Percentiles rank a stretch among this genome's conserved stretches.
phyloP scores from a whole-genome alignment of 208 protist genomes.

The Leishmania amazonensis region DNA sequence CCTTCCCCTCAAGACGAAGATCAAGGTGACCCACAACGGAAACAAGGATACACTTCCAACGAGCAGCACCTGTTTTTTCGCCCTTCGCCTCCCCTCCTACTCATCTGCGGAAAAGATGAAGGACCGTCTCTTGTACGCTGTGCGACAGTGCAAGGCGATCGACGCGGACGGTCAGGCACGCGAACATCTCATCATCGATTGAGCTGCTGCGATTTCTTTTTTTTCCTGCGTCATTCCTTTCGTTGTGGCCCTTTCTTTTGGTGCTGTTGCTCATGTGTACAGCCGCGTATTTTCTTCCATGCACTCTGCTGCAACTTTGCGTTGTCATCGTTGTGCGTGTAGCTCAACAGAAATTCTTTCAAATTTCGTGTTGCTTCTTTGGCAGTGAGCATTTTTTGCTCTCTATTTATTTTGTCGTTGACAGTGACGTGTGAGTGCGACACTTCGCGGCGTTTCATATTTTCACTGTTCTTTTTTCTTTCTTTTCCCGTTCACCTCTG shows the following conservation, averaged over 20 bases:
- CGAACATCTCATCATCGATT: slow-evolving; percentile 67
- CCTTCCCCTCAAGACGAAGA: slow-evolving; percentile 78
- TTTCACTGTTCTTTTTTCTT: background rate
- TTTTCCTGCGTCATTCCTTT: background rate
- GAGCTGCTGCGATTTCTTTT: background rate
- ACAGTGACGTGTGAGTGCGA: background rate
- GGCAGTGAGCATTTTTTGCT: background rate
- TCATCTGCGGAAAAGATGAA: slow-evolving; percentile 85
- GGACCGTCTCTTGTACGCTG: slow-evolving; percentile 94
- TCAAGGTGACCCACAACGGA: slow-evolving; percentile 85
- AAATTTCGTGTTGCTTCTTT: background rate
- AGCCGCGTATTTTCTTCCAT: background rate
- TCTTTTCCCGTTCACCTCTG: background rate
- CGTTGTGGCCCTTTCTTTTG: background rate
- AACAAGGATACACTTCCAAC: slow-evolving; percentile 85
- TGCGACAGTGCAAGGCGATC: slow-evolving; percentile 94
- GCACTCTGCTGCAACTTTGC: background rate
- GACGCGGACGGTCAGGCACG: slow-evolving; percentile 91
- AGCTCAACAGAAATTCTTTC: background rate
- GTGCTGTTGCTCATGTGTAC: background rate
- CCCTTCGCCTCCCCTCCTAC: slow-evolving; percentile 91
- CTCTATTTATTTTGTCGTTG: background rate
- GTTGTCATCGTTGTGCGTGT: background rate
- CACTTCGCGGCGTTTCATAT: background rate
- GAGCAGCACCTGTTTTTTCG: slow-evolving; percentile 96